Percentiles rank a stretch among this genome's conserved stretches.
Conservation (phyloP, 1,139 yeast genomes). For the Casaregolazyma suthepensis region DNA sequence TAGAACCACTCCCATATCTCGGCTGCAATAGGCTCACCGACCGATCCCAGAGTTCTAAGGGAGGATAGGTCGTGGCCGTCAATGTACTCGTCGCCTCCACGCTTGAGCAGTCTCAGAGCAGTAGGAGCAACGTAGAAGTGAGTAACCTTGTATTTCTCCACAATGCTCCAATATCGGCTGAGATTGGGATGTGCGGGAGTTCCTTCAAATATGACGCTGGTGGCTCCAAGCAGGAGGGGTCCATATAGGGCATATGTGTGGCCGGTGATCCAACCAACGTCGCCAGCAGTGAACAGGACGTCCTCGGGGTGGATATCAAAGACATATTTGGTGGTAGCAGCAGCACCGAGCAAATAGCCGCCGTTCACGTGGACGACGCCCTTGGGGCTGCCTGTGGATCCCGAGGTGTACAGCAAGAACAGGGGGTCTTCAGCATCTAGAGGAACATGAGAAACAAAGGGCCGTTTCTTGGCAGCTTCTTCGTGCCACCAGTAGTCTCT, state of each 20-base stretch:
- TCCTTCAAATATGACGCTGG: slow-evolving; percentile 92
- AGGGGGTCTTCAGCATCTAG: slow-evolving; percentile 91
- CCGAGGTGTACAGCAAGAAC: slow-evolving; percentile 89
- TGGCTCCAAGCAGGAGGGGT: slow-evolving; percentile 81
- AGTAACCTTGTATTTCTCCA: slow-evolving; percentile 87
- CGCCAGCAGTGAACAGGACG: slow-evolving; percentile 93
- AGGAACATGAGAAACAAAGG: slow-evolving; percentile 81
- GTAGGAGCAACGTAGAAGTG: slow-evolving; percentile 99
- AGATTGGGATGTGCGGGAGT: slow-evolving; percentile 97
- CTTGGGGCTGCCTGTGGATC: slow-evolving; percentile 97
- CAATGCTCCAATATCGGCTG: slow-evolving; percentile 95
- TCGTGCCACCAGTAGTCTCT: slow-evolving; percentile 96
- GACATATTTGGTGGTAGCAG: slow-evolving; percentile 86
- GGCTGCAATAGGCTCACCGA: slow-evolving; percentile 97
- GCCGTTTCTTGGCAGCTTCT: slow-evolving; percentile 71
- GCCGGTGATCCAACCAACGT: slow-evolving; percentile 99
- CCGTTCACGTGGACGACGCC: slow-evolving; percentile 96
- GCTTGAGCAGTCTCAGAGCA: slow-evolving; percentile 88
- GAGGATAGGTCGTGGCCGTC: slow-evolving; percentile 87
- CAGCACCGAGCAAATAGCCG: slow-evolving; percentile 92
- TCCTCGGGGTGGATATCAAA: slow-evolving; percentile 90
- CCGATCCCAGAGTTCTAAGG: slow-evolving; percentile 92
- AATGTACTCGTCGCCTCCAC: slow-evolving; percentile 86
- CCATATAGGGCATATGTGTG: slow-evolving; percentile 96
- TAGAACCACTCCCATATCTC: slow-evolving; percentile 99